Conservation (phyloP, 1,139 yeast species). For the Wickerhamomyces sp. region DNA sequence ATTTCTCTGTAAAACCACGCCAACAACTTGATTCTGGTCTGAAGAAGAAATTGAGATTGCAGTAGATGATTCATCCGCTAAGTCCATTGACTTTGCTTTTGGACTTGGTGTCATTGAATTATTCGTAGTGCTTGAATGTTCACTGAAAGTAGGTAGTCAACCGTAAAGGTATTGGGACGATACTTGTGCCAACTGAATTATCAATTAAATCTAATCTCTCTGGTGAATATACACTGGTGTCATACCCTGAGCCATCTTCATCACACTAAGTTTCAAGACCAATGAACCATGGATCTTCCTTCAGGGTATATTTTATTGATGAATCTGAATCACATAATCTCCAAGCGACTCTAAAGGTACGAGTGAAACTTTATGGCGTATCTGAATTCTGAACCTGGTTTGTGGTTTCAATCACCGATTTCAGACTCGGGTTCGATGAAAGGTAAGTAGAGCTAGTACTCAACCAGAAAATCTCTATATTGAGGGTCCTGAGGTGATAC, state of each 20-base stretch:
- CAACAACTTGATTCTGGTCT: neutral
- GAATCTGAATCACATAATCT: conserved; percentile 64
- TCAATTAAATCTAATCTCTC: conserved; percentile 8
- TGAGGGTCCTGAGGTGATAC: conserved; percentile 47
- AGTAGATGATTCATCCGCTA: conserved; percentile 1
- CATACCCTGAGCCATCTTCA: conserved; percentile 42
- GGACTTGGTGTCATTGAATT: conserved; percentile 12
- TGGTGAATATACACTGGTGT: conserved; percentile 13
- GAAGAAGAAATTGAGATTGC: neutral
- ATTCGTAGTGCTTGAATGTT: neutral
- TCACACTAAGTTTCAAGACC: conserved; percentile 55
- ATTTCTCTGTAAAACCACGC: no score
- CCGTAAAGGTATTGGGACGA: no score
- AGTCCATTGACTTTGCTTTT: conserved; percentile 20
- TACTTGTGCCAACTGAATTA: neutral
- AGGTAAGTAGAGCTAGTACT: conserved; percentile 47
- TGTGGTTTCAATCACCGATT: conserved; percentile 42
- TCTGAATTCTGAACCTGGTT: conserved; percentile 66
- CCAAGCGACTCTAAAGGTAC: conserved; percentile 71
- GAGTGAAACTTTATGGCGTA: conserved; percentile 58
- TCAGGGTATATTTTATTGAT: conserved; percentile 47
- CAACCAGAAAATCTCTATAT: conserved; percentile 52
- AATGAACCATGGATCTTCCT: conserved; percentile 61
- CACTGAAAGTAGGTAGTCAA: conserved; percentile 2
- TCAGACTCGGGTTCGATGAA: conserved; percentile 49